Conservation (phyloP, 495 filamentous ascomycete species). For the Viridothelium virens region DNA sequence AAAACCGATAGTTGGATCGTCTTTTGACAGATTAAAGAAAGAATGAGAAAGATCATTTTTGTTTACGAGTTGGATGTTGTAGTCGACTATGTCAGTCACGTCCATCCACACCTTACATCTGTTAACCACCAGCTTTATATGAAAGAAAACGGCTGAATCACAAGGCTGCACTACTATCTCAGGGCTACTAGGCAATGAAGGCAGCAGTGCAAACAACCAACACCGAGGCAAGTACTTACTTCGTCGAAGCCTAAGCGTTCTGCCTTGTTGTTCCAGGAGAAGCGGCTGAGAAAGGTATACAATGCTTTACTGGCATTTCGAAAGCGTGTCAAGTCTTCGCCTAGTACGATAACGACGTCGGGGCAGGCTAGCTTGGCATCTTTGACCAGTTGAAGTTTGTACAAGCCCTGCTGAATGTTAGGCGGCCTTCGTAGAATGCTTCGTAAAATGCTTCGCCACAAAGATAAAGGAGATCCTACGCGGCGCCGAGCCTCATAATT, state of each 20-base stretch:
- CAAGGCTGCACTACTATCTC: not conserved
- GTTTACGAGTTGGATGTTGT: conserved; percentile 68
- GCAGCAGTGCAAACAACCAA: not conserved
- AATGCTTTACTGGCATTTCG: conserved; percentile 76
- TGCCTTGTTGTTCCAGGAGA: conserved; percentile 65
- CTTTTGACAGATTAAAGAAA: conserved; percentile 70
- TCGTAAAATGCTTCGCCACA: not conserved
- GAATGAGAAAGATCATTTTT: conserved; percentile 52
- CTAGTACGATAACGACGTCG: conserved; percentile 74
- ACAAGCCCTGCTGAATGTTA: conserved; percentile 49
- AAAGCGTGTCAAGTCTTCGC: conserved; percentile 80
- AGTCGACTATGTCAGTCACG: conserved; percentile 74
- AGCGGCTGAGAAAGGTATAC: conserved; percentile 58
- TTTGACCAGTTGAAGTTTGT: conserved; percentile 73
- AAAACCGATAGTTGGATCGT: conserved; percentile 75
- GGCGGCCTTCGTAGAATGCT: not conserved
- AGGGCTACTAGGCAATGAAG: not conserved
- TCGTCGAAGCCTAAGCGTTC: conserved; percentile 87
- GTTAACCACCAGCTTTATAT: conserved; percentile 3
- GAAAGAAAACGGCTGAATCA: not conserved
- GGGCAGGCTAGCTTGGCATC: conserved; percentile 77
- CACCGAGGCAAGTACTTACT: conserved; percentile 32
- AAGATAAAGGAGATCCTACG: conserved; percentile 22
- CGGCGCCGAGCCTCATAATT: conserved; percentile 75
- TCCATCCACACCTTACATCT: conserved; percentile 55